Percentiles rank a stretch among this genome's conserved stretches.
phyloP scores from a whole-genome alignment of 169 alveolate species.

The Neospora caninum region DNA sequence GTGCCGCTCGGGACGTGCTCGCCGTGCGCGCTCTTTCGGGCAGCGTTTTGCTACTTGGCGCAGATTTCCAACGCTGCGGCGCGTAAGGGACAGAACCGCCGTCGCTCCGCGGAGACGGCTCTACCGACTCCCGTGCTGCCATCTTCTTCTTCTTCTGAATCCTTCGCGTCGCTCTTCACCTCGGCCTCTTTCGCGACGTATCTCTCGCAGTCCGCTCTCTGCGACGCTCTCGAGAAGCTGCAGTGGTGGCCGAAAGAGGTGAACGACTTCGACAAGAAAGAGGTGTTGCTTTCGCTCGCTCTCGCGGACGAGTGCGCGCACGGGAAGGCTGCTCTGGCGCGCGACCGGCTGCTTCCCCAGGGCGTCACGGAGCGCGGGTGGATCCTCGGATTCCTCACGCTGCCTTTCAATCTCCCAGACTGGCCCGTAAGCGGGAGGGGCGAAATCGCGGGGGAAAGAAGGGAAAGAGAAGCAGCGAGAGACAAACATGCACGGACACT shows the following conservation, averaged over 20 bases:
- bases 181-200: not conserved
- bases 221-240: constrained; percentile 17
- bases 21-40: not conserved
- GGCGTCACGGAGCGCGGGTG: constrained; percentile 37
- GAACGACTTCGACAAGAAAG: constrained; percentile 44
- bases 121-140: not conserved
- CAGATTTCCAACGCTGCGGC: not conserved
- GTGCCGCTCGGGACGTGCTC: not conserved
- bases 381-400: constrained; percentile 14
- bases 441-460: not conserved
- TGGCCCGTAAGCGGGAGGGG: constrained; percentile 41
- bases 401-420: constrained; percentile 63
- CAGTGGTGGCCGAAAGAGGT: constrained; percentile 42
- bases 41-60: not conserved
- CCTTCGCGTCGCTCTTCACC: not conserved
- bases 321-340: not conserved
- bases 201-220: not conserved
- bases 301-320: not conserved
- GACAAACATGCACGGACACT: not conserved
- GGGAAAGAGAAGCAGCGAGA: not conserved
- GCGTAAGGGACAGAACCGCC: not conserved
- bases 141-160: not conserved
- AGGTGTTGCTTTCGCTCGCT: not conserved
- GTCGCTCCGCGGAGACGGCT: not conserved
- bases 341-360: not conserved